Percentiles rank a stretch among this genome's conserved stretches.
Evolutionary conservation across 2,329 filamentous ascomycete species (phyloP).

Genomic region (Penicillium frequentans): DNA sequence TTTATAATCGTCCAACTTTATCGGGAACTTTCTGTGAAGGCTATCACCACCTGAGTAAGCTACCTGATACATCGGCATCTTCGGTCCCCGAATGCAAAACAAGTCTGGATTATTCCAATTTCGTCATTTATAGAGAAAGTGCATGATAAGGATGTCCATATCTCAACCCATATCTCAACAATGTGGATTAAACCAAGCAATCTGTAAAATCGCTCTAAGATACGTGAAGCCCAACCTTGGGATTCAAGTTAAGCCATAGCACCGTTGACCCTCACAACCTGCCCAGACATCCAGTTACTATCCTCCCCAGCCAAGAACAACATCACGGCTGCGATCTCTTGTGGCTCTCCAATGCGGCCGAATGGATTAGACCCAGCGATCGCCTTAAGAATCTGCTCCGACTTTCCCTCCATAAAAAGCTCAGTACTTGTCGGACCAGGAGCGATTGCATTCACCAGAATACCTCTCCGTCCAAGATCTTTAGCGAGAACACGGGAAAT

Average conservation of each 20-base stretch:
- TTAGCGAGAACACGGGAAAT: constrained; percentile 57
- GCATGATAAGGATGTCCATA: too few species aligned
- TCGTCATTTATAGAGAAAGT: too few species aligned
- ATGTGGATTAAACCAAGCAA: too few species aligned
- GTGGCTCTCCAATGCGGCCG: constrained; percentile 48
- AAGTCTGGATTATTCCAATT: too few species aligned
- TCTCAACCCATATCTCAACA: too few species aligned
- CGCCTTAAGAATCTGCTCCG: constrained; percentile 46
- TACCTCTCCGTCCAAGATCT: constrained; percentile 54
- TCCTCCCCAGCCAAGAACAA: constrained; percentile 44
- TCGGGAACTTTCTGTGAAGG: background rate
- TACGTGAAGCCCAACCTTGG: too few species aligned
- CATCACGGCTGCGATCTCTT: constrained; percentile 52
- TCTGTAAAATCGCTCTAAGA: too few species aligned
- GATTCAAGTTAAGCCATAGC: constrained; percentile 16
- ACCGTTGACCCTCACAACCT: constrained; percentile 51
- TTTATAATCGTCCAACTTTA: constrained; percentile 14
- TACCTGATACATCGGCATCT: background rate
- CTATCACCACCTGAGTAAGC: background rate
- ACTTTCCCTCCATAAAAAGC: constrained; percentile 55
- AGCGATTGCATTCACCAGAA: constrained; percentile 54
- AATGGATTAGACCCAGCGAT: constrained; percentile 46
- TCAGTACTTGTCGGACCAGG: constrained; percentile 59
- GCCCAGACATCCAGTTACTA: constrained; percentile 49
- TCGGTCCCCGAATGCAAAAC: background rate